phyloP scores from a whole-genome alignment of 139 green algal species.

The Trebouxia sp. region DNA sequence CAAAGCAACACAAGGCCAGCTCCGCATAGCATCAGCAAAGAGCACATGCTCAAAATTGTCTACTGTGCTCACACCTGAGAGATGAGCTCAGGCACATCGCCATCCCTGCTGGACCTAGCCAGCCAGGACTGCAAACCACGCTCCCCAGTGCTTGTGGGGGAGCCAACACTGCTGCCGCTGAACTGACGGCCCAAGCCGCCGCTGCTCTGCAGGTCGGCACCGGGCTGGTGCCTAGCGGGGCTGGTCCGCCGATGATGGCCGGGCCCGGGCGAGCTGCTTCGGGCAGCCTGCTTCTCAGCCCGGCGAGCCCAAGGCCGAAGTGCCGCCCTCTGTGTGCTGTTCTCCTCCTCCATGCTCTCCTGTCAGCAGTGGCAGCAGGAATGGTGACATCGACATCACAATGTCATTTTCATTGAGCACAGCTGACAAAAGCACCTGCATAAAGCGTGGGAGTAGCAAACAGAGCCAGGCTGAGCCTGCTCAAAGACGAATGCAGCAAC shows the following conservation, averaged over 20 bases:
- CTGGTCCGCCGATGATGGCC: not conserved
- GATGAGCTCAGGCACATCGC: constrained; percentile 26
- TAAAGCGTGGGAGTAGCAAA: too few relatives aligned
- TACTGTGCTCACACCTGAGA: constrained; percentile 2
- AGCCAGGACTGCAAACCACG: constrained; percentile 1
- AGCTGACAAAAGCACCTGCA: too few relatives aligned
- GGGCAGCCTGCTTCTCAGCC: constrained; percentile 13
- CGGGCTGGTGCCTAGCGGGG: not conserved
- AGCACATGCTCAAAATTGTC: not conserved
- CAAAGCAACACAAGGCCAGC: too few relatives aligned
- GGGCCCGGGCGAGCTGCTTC: not conserved
- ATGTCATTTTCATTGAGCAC: not conserved
- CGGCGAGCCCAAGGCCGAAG: not conserved
- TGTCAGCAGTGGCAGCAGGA: too few relatives aligned
- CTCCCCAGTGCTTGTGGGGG: not conserved
- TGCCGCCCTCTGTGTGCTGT: not conserved
- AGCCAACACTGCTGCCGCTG: not conserved
- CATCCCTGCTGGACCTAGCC: constrained; percentile 19
- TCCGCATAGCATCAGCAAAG: not conserved
- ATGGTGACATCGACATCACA: not conserved
- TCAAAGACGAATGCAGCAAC: too few relatives aligned
- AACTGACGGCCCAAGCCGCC: not conserved
- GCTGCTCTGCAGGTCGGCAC: not conserved
- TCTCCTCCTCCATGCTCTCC: constrained; percentile 13
- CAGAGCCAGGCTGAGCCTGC: too few relatives aligned